Base-by-base conservation (phyloP, 1,139 yeast species). In the Kodamaea arcana region DNA sequence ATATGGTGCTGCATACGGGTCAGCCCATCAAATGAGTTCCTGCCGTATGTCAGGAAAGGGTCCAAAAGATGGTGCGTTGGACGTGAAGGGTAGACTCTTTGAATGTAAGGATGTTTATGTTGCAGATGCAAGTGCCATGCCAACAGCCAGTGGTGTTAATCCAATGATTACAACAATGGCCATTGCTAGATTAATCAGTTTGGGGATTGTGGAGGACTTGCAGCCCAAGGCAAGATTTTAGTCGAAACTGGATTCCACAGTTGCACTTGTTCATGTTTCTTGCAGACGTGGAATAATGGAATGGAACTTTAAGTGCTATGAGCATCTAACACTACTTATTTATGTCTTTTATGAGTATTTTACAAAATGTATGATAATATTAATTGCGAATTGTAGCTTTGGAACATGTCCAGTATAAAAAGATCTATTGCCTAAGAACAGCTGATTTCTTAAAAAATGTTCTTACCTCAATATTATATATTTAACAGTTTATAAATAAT, bases 1-100 rank as follows among this genome's bases (percentile, higher is more conserved):
- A 3, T 65, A 53, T 35, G 65, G 64, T 3, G 47, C 64, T 3
- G 42, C 60, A 3, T 57, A 62, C 39, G 83, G 82, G 3, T 62
- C 74, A 3, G 83, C 83, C 6, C 83, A 78, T 52, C 83, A 78
- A 52, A 77, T 78, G 82, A 65, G 76, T 35, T 51, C 73, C 2
- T 75, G 82, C 50, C 65, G 82, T 41, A 75, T 77, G 62, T 60
- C 72, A 4, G 76, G 78, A 13, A 62, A 62, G 43, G 72, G 72
- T 8, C 73, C 80, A 7, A 41, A 46, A 10, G 48, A 65, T 39
- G 77, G 78, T 5, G 80, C 80, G 4, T 65, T 71, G 34, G 78
- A 74, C 42, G 51, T 49, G 20, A 60, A 55, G 17, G 83, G 82
- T 8, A 66, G 66, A 36, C 62, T 77, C 24, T 73, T 58, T 49